Conservation (phyloP, 108 stramenopile species). For the Fragilariopsis cylindrus region DNA sequence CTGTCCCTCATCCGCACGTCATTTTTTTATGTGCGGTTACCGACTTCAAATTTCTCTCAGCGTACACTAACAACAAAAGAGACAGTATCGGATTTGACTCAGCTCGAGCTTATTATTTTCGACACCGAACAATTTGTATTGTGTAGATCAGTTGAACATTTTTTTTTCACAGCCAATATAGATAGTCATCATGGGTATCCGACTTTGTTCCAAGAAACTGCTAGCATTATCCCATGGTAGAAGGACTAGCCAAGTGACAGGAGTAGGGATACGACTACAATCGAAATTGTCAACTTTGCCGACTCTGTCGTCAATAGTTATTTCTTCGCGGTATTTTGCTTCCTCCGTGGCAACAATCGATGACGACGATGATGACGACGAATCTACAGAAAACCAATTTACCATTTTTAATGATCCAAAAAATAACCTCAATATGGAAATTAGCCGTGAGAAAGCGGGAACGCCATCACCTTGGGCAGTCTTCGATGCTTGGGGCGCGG, state of each 20-base stretch:
- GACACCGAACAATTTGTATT: too few relatives aligned
- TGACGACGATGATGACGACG: constrained; percentile 2
- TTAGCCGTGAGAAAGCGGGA: constrained; percentile 56
- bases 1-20: too few relatives aligned
- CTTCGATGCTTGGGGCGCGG: constrained; percentile 92
- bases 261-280: background rate
- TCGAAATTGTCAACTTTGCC: background rate
- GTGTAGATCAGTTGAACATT: too few relatives aligned
- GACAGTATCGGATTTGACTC: too few relatives aligned
- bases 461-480: constrained; percentile 90
- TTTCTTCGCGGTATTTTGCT: constrained; percentile 1
- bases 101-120: too few relatives aligned
- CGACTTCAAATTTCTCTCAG: too few relatives aligned
- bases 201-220: constrained; percentile 2
- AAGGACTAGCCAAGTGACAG: background rate
- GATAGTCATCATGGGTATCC: background rate
- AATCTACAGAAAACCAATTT: background rate
- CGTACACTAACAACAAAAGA: too few relatives aligned
- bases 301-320: background rate
- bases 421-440: constrained; percentile 7
- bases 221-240: background rate
- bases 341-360: background rate
- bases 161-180: background rate
- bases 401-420: background rate
- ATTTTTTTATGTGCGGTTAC: too few relatives aligned